These are phyloP conservation scores for Wickerhamiella azymoides DNA, from an alignment of 805 yeast species.

Conservation along the genomic window DNA sequence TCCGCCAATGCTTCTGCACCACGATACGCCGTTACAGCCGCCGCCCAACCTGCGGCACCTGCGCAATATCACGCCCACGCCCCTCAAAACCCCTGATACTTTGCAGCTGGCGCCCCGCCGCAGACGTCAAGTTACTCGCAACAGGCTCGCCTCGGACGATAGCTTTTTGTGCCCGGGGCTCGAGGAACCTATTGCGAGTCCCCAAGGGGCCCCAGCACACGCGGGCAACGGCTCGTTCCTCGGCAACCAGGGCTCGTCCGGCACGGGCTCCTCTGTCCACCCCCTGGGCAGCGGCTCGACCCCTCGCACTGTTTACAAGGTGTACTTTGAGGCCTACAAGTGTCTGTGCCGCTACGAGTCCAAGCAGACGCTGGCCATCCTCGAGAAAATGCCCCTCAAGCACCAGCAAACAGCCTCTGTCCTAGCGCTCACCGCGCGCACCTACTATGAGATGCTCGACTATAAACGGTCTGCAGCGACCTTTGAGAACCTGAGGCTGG, in stretches of 20 bases:
- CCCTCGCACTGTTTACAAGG: neutral
- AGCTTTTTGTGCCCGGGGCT: neutral
- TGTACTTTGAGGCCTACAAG: neutral
- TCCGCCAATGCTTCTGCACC: neutral
- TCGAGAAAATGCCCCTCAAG: constrained; percentile 46
- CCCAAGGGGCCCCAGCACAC: neutral
- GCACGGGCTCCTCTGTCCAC: too few relatives aligned
- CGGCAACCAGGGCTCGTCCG: too few relatives aligned
- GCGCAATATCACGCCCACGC: constrained; percentile 8
- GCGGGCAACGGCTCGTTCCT: neutral
- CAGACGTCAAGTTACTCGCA: neutral
- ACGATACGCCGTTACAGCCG: constrained; percentile 2
- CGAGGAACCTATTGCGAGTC: neutral
- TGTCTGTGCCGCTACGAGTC: constrained; percentile 44
- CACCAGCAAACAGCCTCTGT: constrained; percentile 76
- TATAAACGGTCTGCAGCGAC: constrained; percentile 60
- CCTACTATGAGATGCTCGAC: constrained; percentile 77
- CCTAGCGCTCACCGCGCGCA: constrained; percentile 58
- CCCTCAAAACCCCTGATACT: constrained; percentile 4
- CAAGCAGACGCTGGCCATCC: constrained; percentile 57
- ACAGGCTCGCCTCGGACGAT: neutral
- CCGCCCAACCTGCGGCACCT: neutral
- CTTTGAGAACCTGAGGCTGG: constrained; percentile 45
- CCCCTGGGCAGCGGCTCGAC: neutral
- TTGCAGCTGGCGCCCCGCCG: constrained; percentile 1